phyloP scores from a whole-genome alignment of 129 eudicot species.

The Arctium lappa region DNA sequence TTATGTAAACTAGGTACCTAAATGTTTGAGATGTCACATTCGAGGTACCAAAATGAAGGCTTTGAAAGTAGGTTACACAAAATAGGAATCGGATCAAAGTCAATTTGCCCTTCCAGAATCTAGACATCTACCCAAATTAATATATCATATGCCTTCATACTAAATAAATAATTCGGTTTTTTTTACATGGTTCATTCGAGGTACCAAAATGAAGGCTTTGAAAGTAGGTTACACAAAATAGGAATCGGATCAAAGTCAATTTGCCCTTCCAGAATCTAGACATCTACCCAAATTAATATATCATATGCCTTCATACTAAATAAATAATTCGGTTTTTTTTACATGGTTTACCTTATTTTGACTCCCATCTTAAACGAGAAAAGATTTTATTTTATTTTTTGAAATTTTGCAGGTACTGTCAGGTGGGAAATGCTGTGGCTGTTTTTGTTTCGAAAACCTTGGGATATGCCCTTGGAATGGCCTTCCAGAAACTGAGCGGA shows the following conservation, averaged over 20 bases:
- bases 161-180: background rate
- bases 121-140: background rate
- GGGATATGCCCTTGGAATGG: slow-evolving; percentile 83
- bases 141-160: background rate
- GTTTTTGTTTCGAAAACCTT: slow-evolving; percentile 73
- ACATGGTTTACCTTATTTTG: background rate
- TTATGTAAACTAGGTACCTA: background rate
- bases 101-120: background rate
- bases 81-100: background rate
- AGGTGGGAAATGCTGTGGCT: slow-evolving; percentile 91
- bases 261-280: background rate
- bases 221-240: background rate
- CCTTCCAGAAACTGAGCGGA: slow-evolving; percentile 50
- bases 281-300: background rate
- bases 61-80: background rate
- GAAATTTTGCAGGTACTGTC: slow-evolving; percentile 57
- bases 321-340: background rate
- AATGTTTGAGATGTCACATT: background rate
- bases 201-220: background rate
- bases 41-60: background rate
- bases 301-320: background rate
- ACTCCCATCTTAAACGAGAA: background rate
- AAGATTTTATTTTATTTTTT: background rate
- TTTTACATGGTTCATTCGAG: too few relatives aligned
- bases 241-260: background rate